Conservation (phyloP, 2,329 filamentous ascomycete species). For the Penicillium aurantiogriseum region DNA sequence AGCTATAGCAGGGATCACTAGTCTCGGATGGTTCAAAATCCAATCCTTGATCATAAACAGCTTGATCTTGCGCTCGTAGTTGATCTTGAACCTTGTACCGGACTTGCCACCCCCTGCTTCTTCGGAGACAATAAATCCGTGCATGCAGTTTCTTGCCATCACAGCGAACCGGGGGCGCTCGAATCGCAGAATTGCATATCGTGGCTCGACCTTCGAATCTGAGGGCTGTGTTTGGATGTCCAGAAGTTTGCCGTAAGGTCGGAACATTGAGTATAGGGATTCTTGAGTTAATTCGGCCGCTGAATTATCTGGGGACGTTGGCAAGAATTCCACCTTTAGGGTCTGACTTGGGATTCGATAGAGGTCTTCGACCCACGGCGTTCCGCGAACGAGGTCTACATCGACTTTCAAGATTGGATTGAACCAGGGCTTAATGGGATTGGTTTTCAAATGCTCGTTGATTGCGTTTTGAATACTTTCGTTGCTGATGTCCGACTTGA, state of each 20-base stretch:
- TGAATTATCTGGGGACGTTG: constrained; percentile 66
- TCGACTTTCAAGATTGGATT: constrained; percentile 73
- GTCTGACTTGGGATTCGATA: constrained; percentile 74
- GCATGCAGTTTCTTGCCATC: constrained; percentile 88
- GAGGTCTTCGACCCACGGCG: constrained; percentile 92
- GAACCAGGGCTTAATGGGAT: constrained; percentile 84
- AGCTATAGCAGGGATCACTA: constrained; percentile 79
- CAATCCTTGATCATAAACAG: constrained; percentile 80
- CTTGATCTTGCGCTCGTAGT: constrained; percentile 78
- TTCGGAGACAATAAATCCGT: constrained; percentile 73
- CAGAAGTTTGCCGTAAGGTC: constrained; percentile 83
- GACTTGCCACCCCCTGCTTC: constrained; percentile 68
- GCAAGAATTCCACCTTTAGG: constrained; percentile 80
- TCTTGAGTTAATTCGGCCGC: constrained; percentile 82
- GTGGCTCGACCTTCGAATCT: constrained; percentile 81
- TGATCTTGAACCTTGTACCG: constrained; percentile 75
- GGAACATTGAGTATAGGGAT: constrained; percentile 79
- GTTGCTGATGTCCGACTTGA: constrained; percentile 47
- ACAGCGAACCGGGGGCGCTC: constrained; percentile 70
- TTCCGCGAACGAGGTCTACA: constrained; percentile 72
- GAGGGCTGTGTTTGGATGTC: constrained; percentile 80
- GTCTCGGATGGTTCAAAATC: constrained; percentile 79
- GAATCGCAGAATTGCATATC: constrained; percentile 78
- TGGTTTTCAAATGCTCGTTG: constrained; percentile 61
- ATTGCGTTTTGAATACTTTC: constrained; percentile 62